Evolutionary conservation across 75 land plant species (phyloP).

Genomic region (Ceratopteris richardii): DNA sequence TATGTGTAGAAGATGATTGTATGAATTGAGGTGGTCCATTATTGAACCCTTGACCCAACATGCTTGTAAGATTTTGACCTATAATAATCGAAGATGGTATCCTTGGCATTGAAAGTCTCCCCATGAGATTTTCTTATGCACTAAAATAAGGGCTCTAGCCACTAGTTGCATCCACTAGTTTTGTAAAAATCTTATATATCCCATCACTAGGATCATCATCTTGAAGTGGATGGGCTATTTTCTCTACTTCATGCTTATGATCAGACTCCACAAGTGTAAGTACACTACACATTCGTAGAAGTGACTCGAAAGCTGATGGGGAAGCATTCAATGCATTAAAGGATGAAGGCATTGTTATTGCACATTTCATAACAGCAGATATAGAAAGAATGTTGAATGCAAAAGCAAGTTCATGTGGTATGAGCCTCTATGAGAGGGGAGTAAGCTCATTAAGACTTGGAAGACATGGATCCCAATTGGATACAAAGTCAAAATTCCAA

Average conservation of each 20-base stretch:
- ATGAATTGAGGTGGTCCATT: too few species aligned
- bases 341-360: too few species aligned
- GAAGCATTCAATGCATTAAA: background rate
- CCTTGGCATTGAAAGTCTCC: too few species aligned
- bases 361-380: constrained; percentile 14
- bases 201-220: background rate
- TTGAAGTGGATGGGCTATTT: background rate
- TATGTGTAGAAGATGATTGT: too few species aligned
- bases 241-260: background rate
- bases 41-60: too few species aligned
- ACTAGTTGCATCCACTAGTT: constrained; percentile 12
- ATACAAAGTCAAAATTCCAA: constrained; percentile 15
- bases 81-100: too few species aligned
- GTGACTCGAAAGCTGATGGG: constrained; percentile 8
- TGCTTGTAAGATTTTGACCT: too few species aligned
- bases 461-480: constrained; percentile 68
- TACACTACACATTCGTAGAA: constrained; percentile 4
- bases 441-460: constrained; percentile 55
- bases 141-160: too few species aligned
- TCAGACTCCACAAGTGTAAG: background rate
- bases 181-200: constrained; percentile 11
- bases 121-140: too few species aligned
- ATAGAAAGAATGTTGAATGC: constrained; percentile 52
- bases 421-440: constrained; percentile 52
- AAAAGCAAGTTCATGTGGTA: constrained; percentile 65